A percentile compares a stretch with the other conserved stretches of the same genome.
phyloP scores from a whole-genome alignment of 352 stramenopile genomes.

The Phytophthora megakarya region DNA sequence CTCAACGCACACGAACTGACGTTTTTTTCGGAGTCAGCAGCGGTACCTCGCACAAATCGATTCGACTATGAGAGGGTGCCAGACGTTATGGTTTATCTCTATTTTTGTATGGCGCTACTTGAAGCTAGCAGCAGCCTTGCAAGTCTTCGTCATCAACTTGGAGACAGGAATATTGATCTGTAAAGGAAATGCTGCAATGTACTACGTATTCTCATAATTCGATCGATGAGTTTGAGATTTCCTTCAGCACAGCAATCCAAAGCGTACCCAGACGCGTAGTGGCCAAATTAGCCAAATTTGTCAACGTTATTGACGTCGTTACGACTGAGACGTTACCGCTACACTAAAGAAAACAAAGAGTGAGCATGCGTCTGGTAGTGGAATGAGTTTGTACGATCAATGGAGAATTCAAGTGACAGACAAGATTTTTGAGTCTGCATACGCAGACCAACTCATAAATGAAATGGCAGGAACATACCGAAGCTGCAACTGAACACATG shows the following conservation, averaged over 20 bases:
- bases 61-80: constrained; percentile 11
- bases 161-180: no score
- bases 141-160: no score
- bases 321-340: neutral
- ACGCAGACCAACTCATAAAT: constrained; percentile 25
- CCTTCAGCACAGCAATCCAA: no score
- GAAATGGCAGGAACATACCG: constrained; percentile 16
- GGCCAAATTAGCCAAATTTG: no score
- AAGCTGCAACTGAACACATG: constrained; percentile 21
- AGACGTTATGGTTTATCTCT: constrained; percentile 3
- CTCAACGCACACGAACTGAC: constrained; percentile 26
- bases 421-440: neutral
- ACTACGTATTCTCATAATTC: no score
- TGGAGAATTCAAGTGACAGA: neutral
- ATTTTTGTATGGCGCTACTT: constrained; percentile 25
- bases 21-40: constrained; percentile 28
- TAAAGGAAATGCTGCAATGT: no score
- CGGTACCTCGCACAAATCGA: constrained; percentile 15
- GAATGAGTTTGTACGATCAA: neutral
- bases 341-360: neutral
- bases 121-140: no score
- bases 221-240: no score
- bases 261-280: no score
- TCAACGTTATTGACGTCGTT: no score
- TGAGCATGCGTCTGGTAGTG: neutral